Base-by-base conservation (phyloP, 2,329 filamentous ascomycete species). In the Pezicula radicicola region DNA sequence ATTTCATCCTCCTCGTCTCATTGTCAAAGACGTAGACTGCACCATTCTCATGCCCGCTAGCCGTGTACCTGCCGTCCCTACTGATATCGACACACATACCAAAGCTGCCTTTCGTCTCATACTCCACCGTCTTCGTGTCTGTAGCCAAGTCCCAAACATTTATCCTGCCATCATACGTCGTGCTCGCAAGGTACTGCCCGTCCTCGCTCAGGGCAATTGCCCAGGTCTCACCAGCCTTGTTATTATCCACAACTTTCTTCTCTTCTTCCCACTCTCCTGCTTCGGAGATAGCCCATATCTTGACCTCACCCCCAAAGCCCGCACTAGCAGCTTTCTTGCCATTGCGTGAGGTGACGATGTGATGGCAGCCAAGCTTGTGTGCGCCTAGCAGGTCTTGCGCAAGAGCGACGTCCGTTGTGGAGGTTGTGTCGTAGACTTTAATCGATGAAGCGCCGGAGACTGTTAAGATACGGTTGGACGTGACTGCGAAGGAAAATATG, bases 21-120 rank as follows among this genome's bases (percentile, higher is more conserved):
- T 96, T 97, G 75, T 91, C 92, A 78, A 97, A 99, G 55, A 99
- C 84, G 72, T 97, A 97, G 56, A 97, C 82, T 12, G 85, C 86
- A 15, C 94, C 94, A 63, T 89, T 96, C 68, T 96, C 89, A 71
- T 99, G 93, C 0, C 94, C 94, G 48, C 88, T 95, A 4, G 92
- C 93, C 28, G 92, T 95, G 69, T 91, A 88, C 56, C 83, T 85
- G 49, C 92, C 93, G 68, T 99, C 88, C 18, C 75, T 71, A 60
- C 82, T 85, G 68, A 97, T 72, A 68, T 94, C 92, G 55, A 99
- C 85, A 63, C 88, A 88, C 73, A 94, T 83, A 36, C 91, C 93
- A 72, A 97, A 97, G 69, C 88, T 93, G 13, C 91, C 91, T 61
- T 93, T 91, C 1, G 93, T 97, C 74, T 96, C 91, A 65, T 94